phyloP scores from a whole-genome alignment of 495 filamentous ascomycete genomes.

The Penicillium pancosmium region DNA sequence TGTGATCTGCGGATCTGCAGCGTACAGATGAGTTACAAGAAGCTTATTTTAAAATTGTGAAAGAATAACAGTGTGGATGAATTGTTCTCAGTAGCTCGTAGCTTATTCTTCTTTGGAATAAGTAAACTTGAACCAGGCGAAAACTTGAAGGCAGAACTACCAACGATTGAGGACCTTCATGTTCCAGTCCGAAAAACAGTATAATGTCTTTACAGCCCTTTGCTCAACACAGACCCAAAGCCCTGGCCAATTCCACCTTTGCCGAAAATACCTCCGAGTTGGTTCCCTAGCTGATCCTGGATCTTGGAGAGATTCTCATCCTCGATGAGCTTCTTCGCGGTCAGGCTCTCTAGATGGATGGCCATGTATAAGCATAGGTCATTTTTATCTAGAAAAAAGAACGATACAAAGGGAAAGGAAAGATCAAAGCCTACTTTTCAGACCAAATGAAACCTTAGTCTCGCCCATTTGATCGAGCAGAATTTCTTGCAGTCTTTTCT shows the following conservation, averaged over 20 bases:
- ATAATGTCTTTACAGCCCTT: constrained; percentile 15
- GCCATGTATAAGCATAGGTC: constrained; percentile 2
- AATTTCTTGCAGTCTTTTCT: constrained; percentile 47
- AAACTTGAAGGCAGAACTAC: too few relatives aligned
- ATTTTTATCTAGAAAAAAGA: not conserved
- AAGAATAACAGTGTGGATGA: too few relatives aligned
- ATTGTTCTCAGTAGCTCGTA: too few relatives aligned
- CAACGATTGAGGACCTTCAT: too few relatives aligned
- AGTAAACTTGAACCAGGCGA: too few relatives aligned
- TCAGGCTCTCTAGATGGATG: constrained; percentile 25
- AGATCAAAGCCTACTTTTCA: constrained; percentile 35
- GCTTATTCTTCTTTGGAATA: too few relatives aligned
- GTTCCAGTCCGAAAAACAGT: not conserved
- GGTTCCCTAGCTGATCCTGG: constrained; percentile 35
- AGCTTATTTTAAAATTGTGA: not conserved
- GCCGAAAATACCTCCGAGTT: constrained; percentile 28
- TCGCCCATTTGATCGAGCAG: constrained; percentile 56
- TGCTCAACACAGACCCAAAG: constrained; percentile 29
- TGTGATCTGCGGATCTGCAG: not conserved
- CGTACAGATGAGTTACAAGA: not conserved
- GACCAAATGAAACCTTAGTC: constrained; percentile 46
- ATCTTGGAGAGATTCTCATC: constrained; percentile 40
- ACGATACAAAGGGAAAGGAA: not conserved
- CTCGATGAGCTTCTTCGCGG: constrained; percentile 36
- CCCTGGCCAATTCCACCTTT: constrained; percentile 27